Conservation (phyloP, 208 protist genomes). For the Leishmania lainsoni region DNA sequence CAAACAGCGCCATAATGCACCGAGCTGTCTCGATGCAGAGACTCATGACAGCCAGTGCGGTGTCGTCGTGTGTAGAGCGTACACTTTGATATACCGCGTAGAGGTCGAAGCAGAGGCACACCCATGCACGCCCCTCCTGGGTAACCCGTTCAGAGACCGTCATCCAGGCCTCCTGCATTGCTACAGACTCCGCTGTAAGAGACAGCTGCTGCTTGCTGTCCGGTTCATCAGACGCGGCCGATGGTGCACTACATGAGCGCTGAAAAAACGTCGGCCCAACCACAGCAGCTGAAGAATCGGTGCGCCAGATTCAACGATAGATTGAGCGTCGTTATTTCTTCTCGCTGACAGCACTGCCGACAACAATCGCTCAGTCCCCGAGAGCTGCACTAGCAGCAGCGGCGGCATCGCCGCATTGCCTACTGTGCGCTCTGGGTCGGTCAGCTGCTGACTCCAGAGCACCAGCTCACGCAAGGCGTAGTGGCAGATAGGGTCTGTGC, state of each 20-base stretch:
- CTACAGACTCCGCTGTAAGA: not conserved
- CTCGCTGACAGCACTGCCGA: not conserved
- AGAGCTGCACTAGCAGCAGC: not conserved
- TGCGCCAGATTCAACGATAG: not conserved
- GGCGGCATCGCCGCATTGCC: not conserved
- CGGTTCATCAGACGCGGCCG: not conserved
- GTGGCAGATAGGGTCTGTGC: not conserved
- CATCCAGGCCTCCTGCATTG: constrained; percentile 17
- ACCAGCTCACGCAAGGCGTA: constrained; percentile 5
- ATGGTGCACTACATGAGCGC: not conserved
- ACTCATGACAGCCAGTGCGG: constrained; percentile 23
- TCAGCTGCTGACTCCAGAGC: not conserved
- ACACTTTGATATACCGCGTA: constrained; percentile 18
- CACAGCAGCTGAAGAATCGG: constrained; percentile 1
- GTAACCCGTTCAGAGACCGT: constrained; percentile 8
- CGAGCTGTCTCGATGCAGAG: constrained; percentile 29
- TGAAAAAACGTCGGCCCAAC: constrained; percentile 14
- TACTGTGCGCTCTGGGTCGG: too few relatives aligned
- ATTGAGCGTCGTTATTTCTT: not conserved
- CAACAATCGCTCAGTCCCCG: constrained; percentile 1
- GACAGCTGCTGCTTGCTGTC: not conserved
- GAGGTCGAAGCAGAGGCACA: constrained; percentile 28
- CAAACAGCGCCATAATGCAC: constrained; percentile 23
- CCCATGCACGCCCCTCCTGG: constrained; percentile 21
- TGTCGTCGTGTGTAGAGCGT: constrained; percentile 1